Evolutionary conservation across 176 grass and related monocot species (phyloP).

Genomic region (Musa troglodytarum): DNA sequence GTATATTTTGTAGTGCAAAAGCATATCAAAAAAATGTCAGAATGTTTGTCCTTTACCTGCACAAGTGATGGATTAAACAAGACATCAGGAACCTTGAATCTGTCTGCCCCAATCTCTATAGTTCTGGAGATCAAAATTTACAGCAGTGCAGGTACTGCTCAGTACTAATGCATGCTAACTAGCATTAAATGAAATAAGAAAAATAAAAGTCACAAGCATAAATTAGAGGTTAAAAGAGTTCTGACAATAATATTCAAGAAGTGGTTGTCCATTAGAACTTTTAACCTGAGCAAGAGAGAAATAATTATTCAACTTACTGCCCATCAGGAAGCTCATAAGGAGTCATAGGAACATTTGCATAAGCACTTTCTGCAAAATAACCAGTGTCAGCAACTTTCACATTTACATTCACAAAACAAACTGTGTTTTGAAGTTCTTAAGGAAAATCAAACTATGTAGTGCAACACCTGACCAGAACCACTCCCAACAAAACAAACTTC

Average conservation of each 20-base stretch:
- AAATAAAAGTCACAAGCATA: too few species aligned
- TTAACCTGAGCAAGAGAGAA: constrained; percentile 11
- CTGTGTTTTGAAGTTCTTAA: not conserved
- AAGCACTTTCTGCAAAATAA: constrained; percentile 65
- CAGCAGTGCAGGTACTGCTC: not conserved
- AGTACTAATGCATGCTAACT: not conserved
- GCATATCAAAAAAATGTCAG: not conserved
- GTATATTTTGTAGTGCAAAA: not conserved
- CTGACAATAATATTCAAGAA: too few species aligned
- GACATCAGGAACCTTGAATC: constrained; percentile 99
- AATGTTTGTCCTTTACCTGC: constrained; percentile 45
- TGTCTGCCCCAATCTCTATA: constrained; percentile 96
- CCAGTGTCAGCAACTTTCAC: not conserved
- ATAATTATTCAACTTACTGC: constrained; percentile 61
- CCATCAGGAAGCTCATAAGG: constrained; percentile 99
- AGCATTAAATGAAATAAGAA: too few species aligned
- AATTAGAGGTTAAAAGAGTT: too few species aligned
- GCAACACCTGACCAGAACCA: too few species aligned
- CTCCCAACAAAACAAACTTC: too few species aligned
- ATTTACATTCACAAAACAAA: not conserved
- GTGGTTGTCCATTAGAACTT: not conserved
- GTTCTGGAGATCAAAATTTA: constrained; percentile 42
- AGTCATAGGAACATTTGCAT: constrained; percentile 99
- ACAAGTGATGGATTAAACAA: constrained; percentile 88
- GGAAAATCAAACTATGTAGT: not conserved